A percentile compares a stretch with the other conserved stretches of the same genome.
phyloP scores from a whole-genome alignment of 768 basidiomycete genomes.

The Suillus weaverae region DNA sequence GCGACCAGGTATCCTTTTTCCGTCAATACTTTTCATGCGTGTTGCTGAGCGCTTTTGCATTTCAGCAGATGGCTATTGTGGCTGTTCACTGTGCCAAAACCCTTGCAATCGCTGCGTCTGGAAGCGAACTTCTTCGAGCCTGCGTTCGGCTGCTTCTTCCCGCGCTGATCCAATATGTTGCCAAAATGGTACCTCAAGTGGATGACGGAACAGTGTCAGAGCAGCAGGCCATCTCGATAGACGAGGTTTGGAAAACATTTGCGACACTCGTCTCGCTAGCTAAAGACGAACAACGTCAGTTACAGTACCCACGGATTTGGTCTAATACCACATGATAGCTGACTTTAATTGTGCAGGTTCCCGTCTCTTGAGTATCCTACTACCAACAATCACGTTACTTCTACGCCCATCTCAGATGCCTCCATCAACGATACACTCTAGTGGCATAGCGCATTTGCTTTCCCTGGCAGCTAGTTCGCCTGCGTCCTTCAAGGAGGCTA shows the following conservation, averaged over 20 bases:
- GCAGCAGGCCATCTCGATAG: constrained; percentile 58
- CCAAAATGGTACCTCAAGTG: constrained; percentile 62
- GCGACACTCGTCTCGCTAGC: constrained; percentile 58
- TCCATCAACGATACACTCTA: constrained; percentile 48
- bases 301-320: constrained; percentile 28
- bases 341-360: constrained; percentile 47
- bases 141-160: constrained; percentile 75
- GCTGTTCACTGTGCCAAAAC: constrained; percentile 92
- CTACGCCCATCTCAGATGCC: constrained; percentile 52
- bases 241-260: constrained; percentile 84
- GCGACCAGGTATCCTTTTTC: constrained; percentile 54
- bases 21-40: constrained; percentile 15
- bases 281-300: constrained; percentile 63
- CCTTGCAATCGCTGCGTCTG: constrained; percentile 70
- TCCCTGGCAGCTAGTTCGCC: constrained; percentile 72
- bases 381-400: constrained; percentile 75
- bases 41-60: not conserved
- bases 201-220: constrained; percentile 59
- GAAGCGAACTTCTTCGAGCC: constrained; percentile 65
- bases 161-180: constrained; percentile 77
- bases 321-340: constrained; percentile 9
- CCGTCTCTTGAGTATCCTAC: constrained; percentile 63
- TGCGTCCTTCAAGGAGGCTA: constrained; percentile 81
- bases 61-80: constrained; percentile 78
- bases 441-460: constrained; percentile 68